Base-by-base conservation (phyloP, 306 rosid genomes). In the Crotalaria pallida region DNA sequence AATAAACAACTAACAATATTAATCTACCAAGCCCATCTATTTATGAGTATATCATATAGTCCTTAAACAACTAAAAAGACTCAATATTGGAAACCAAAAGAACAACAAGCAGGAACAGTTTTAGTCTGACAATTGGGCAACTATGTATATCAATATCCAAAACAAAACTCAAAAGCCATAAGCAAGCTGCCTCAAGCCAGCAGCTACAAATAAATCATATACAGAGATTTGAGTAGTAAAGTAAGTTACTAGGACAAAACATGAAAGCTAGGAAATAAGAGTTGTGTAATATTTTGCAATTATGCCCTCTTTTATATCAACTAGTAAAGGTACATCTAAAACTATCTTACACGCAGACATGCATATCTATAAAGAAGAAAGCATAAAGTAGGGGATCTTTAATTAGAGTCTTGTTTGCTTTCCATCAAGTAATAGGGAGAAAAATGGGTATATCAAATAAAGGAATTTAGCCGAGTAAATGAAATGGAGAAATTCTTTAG, bases 71-170 rank as follows among this genome's bases (percentile, higher is more conserved):
- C 60, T 65, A 50, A 38, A 36, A 38, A 53, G 16, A 74, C 36
- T 11, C 3, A 72, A 60, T 26, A 64, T 12, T 51, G 47, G 53
- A 62, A 63, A 73, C 41, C 55, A 38, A 73, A 77, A 17, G 52
- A 57, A 23, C 69, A 66, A 23, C 69, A 66, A 70, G 6, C 66
- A 68, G 57, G 12, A 6, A 51, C 48, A 17, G 43, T 17, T 74
- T 52, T 26, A 34, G 9, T 27, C 53, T 11, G n/a, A 38, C 58
- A 55, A 22, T 27, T 29, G 67, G 59, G 40, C 50, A 45, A 15
- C 19, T 26, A 13, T 43, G 31, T 26, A 44, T 41, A 17, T 9
- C 5, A 31, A 40, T 27, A 74, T 41, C 72, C 67, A 65, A 73
- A 62, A 40, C 27, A 51, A 63, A 61, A 49, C 16, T 12, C 60